Evolutionary conservation across 108 stramenopile species (phyloP), one percentile per base, ranked within the genome.

Genomic region (Phaeodactylum tricornutum): DNA sequence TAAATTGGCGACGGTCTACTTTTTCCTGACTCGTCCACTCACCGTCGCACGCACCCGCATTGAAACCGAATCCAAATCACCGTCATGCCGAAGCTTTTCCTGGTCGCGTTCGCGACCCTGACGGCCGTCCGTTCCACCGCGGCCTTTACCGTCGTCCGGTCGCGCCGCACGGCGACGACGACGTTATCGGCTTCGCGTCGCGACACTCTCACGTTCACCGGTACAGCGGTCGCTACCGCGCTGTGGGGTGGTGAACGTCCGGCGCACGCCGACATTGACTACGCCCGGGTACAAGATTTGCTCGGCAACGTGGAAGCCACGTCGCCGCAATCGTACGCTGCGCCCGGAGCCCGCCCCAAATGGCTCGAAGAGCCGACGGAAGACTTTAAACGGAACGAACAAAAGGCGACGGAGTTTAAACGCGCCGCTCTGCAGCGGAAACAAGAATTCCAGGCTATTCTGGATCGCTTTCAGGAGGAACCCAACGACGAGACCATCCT

Each of bases 351-450:
- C 3, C 74, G 74, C n/a, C 63, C 60, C 23, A 78, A 70, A 24
- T 88, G 81, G 43, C 57, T 88, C 32, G 65, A 77, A 12, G 87
- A 88, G 65, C 87, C 87, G 20, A 88, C 87, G 15, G 79, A 81
- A 24, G 87, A 84, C 61, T 88, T 88, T 64, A 84, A 84, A 58
- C 77, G 60, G 32, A 81, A 74, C 48, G 87, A 88, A 77, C 69
- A 62, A 37, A 74, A 84, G 63, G 73, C 76, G 2, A 64, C 67
- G 48, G 79, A 81, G 65, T 88, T 84, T 59, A 75, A 75, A 36
- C 79, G 75, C 34, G 52, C 62, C 31, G 79, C 84, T 58, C 52
- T 88, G 3, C 35, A 31, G 21, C 26, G 59, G 15, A 89, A 89
- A 41, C 67, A 60, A 36, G 69, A 77, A 44, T 84, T 89, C 50